Evolutionary conservation across 768 basidiomycete species (phyloP).

Genomic region (Pleurotus pulmonarius): DNA sequence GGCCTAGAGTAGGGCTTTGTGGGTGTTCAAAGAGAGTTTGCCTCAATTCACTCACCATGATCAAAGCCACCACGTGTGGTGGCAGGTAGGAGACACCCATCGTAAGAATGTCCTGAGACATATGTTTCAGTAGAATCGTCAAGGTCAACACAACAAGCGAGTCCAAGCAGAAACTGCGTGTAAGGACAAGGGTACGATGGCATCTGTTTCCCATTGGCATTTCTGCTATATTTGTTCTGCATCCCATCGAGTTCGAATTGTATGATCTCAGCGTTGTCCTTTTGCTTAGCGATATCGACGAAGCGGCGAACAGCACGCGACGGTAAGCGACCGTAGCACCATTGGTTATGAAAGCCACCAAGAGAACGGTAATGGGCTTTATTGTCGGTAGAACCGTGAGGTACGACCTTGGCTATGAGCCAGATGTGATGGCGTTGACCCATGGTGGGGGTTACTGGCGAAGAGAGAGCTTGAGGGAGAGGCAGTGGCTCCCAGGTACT

Average conservation of each 20-base stretch:
- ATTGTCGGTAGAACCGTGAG: constrained; percentile 14
- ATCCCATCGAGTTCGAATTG: constrained; percentile 21
- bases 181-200: constrained; percentile 29
- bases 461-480: no score
- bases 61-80: constrained; percentile 18
- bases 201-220: constrained; percentile 11
- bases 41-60: constrained; percentile 18
- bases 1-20: constrained; percentile 19
- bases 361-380: constrained; percentile 33
- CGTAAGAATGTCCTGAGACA: constrained; percentile 14
- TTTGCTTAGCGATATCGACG: constrained; percentile 27
- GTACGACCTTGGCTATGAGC: constrained; percentile 30
- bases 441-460: constrained; percentile 18
- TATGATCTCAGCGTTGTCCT: constrained; percentile 32
- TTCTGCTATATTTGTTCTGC: constrained; percentile 24
- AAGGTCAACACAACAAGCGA: constrained; percentile 25
- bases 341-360: constrained; percentile 36
- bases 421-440: constrained; percentile 39
- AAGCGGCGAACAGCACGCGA: constrained; percentile 27
- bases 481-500: no score
- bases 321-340: constrained; percentile 33
- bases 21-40: neutral
- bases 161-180: constrained; percentile 23
- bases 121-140: constrained; percentile 12
- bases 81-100: constrained; percentile 14